A percentile compares a stretch with the other conserved stretches of the same genome.
phyloP scores from a whole-genome alignment of 371 early-diverging fungal genomes.

The Mucor velutinosus region DNA sequence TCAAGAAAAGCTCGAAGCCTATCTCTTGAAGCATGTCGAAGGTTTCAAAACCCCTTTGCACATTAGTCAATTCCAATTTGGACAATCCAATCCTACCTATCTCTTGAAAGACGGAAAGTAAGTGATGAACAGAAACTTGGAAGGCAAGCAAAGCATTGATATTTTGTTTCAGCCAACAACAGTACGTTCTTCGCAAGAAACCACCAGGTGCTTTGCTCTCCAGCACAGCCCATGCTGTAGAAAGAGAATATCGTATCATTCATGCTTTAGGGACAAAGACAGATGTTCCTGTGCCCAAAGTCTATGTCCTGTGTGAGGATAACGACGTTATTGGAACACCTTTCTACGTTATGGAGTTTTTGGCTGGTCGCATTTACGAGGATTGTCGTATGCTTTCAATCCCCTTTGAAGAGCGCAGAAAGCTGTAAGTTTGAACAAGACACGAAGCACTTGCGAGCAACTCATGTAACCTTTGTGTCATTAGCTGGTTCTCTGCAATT shows the following conservation, averaged over 20 bases:
- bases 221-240: conserved; percentile 88
- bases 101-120: conserved; percentile 71
- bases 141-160: neutral
- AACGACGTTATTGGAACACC: conserved; percentile 80
- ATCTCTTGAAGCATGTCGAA: conserved; percentile 51
- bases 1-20: conserved; percentile 55
- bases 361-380: conserved; percentile 85
- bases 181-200: conserved; percentile 90
- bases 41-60: conserved; percentile 67
- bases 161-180: conserved; percentile 36
- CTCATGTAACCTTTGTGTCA: neutral
- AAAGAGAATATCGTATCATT: conserved; percentile 86
- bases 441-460: neutral
- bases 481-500: conserved; percentile 68
- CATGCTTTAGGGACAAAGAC: conserved; percentile 74
- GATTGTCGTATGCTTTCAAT: conserved; percentile 64
- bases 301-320: conserved; percentile 85
- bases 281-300: conserved; percentile 88
- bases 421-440: conserved; percentile 32
- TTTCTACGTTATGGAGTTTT: conserved; percentile 95
- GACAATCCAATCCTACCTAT: conserved; percentile 94
- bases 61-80: conserved; percentile 83
- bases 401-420: conserved; percentile 57
- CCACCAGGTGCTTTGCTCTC: conserved; percentile 88
- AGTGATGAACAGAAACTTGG: conserved; percentile 9